Evolutionary conservation across 441 rosid species (phyloP).

Genomic region (Aquilaria agallochum): DNA sequence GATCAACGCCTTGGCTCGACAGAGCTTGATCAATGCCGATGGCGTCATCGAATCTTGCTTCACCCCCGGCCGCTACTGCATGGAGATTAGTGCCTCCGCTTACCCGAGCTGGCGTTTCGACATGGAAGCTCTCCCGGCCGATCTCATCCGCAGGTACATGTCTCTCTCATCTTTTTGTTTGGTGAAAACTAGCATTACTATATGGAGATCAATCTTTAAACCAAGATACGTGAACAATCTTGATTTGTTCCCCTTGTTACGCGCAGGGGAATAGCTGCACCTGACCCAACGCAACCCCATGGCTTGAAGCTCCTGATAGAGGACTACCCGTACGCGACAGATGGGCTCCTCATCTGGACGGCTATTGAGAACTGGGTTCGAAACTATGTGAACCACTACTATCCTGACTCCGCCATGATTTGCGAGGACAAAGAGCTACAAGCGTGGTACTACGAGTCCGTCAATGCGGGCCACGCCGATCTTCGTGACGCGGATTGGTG

Average conservation of each 20-base stretch:
- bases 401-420: conserved; percentile 46
- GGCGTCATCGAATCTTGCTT: conserved; percentile 86
- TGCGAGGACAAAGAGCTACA: conserved; percentile 70
- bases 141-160: conserved; percentile 88
- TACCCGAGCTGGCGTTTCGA: conserved; percentile 86
- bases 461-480: conserved; percentile 87
- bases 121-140: conserved; percentile 86
- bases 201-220: background rate
- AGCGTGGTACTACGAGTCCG: conserved; percentile 78
- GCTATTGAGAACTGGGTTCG: conserved; percentile 86
- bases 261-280: conserved; percentile 87
- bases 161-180: background rate
- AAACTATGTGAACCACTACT: conserved; percentile 73
- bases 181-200: background rate
- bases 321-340: conserved; percentile 92
- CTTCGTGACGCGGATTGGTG: conserved; percentile 73
- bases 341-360: conserved; percentile 82
- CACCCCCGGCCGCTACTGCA: conserved; percentile 86
- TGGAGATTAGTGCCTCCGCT: conserved; percentile 88
- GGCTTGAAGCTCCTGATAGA: conserved; percentile 77
- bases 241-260: background rate
- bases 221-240: background rate
- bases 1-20: conserved; percentile 86
- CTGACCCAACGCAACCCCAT: conserved; percentile 82
- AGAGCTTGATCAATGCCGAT: conserved; percentile 62